Conservation (phyloP, 352 stramenopile species). For the Phytophthora megakarya region DNA sequence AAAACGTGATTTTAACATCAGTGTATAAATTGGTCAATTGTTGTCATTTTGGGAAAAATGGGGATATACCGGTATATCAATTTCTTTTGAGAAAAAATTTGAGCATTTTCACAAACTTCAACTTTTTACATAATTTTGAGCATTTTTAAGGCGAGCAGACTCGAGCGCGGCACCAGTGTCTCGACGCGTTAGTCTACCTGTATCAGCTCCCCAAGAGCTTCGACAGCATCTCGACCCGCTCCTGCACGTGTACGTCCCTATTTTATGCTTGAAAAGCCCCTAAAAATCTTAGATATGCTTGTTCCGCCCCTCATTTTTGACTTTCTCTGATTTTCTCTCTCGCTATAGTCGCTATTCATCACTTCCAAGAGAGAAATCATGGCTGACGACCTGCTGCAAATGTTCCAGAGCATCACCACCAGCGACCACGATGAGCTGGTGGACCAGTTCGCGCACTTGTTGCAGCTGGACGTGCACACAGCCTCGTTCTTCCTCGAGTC, state of each 20-base stretch:
- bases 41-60: too few relatives aligned
- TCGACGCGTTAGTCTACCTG: background rate
- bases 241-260: slow-evolving; percentile 5
- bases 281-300: background rate
- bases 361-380: slow-evolving; percentile 33
- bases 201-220: background rate
- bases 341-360: background rate
- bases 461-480: slow-evolving; percentile 71
- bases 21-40: too few relatives aligned
- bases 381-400: slow-evolving; percentile 83
- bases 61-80: slow-evolving; percentile 3
- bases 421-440: slow-evolving; percentile 85
- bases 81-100: too few relatives aligned
- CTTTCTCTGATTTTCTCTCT: background rate
- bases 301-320: background rate
- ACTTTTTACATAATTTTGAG: slow-evolving; percentile 13
- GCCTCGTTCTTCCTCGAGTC: slow-evolving; percentile 88
- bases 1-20: too few relatives aligned
- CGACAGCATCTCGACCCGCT: slow-evolving; percentile 2
- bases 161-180: slow-evolving; percentile 13
- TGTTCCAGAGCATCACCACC: slow-evolving; percentile 90
- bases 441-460: slow-evolving; percentile 79
- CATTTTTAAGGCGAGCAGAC: background rate
- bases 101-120: background rate
- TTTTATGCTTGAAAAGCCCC: background rate